Percentiles rank a stretch among this genome's conserved stretches.
These are phyloP conservation scores for Colletotrichum coccodes DNA, from an alignment of 2,329 filamentous ascomycete species.

Conservation along the genomic window DNA sequence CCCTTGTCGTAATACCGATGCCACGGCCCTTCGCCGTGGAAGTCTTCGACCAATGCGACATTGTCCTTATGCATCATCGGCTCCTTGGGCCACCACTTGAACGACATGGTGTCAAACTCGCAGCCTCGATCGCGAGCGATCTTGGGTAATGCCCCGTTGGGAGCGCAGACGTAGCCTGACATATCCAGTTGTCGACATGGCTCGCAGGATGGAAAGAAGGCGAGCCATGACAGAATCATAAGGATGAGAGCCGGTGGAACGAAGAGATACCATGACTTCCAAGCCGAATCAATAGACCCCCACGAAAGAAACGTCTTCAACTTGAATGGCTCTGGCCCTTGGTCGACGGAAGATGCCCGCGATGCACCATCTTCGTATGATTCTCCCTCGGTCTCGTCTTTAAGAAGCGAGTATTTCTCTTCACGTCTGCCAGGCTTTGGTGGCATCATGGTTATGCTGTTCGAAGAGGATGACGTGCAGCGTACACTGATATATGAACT, in stretches of 20 bases:
- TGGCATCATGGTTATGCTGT: not conserved
- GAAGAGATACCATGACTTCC: conserved; percentile 21
- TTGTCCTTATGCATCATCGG: conserved; percentile 9
- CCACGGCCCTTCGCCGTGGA: conserved; percentile 9
- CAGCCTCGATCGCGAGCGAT: conserved; percentile 20
- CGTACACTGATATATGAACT: too few species aligned
- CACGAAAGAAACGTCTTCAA: not conserved
- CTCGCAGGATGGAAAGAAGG: conserved; percentile 22
- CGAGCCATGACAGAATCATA: not conserved
- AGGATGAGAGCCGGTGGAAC: conserved; percentile 5
- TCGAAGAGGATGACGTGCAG: too few species aligned
- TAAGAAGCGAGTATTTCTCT: conserved; percentile 17
- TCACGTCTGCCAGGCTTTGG: not conserved
- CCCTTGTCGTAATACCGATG: conserved; percentile 22
- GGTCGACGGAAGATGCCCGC: not conserved
- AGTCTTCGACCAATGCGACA: conserved; percentile 4
- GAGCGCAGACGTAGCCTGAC: conserved; percentile 19
- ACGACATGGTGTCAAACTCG: conserved; percentile 27
- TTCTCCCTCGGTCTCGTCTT: not conserved
- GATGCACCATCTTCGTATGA: conserved; percentile 1
- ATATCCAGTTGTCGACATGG: conserved; percentile 1
- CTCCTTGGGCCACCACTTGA: conserved; percentile 21
- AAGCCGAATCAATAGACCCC: conserved; percentile 16
- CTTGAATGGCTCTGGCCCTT: not conserved
- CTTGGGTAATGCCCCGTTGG: conserved; percentile 15